Conservation (phyloP, 148 eudicot genomes). For the Rhododendron vialii region DNA sequence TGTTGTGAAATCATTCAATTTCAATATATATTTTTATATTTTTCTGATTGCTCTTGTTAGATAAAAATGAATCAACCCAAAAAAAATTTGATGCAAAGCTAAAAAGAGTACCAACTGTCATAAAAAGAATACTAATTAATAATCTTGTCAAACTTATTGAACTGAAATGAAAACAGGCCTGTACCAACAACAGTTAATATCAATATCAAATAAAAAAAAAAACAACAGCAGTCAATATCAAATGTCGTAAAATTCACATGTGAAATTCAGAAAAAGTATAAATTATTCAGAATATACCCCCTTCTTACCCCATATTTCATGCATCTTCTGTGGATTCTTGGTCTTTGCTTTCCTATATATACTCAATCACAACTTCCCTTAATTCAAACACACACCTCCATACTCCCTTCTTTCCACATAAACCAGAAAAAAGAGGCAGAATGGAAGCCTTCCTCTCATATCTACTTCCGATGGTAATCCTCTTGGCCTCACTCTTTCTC, state of each 20-base stretch:
- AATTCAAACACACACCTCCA: not conserved
- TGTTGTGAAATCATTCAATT: too few relatives aligned
- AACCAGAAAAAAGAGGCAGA: not conserved
- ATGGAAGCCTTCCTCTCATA: constrained; percentile 11
- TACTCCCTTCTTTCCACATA: not conserved
- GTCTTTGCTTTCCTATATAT: not conserved
- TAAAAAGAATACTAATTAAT: too few relatives aligned
- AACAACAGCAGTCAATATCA: not conserved
- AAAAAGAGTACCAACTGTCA: too few relatives aligned
- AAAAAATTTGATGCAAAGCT: too few relatives aligned
- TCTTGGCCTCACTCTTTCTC: constrained; percentile 8
- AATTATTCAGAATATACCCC: not conserved
- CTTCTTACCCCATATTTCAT: too few relatives aligned
- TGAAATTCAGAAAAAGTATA: not conserved
- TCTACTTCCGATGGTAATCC: not conserved
- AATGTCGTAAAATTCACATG: not conserved
- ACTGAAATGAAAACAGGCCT: not conserved
- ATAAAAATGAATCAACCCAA: too few relatives aligned
- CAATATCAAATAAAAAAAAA: too few relatives aligned
- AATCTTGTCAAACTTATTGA: too few relatives aligned
- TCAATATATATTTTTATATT: too few relatives aligned
- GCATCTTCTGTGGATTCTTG: too few relatives aligned
- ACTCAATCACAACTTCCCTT: not conserved
- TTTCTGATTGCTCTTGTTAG: too few relatives aligned
- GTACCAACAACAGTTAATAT: too few relatives aligned